A percentile compares a stretch with the other conserved stretches of the same genome.
Conservation (phyloP, 1,284 basidiomycete genomes). For the Cerioporus squamosus region DNA sequence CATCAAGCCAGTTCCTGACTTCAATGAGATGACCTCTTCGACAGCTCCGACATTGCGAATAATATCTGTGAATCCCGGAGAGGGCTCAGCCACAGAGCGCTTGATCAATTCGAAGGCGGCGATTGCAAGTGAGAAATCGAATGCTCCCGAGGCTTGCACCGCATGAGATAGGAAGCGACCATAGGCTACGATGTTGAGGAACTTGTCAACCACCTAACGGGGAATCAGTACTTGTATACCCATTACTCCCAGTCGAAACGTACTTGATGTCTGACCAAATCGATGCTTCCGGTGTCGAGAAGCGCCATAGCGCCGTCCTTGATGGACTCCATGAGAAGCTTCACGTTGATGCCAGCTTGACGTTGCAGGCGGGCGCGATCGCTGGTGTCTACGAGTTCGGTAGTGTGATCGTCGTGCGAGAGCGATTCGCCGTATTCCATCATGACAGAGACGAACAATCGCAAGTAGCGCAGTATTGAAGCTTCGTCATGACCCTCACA, state of each 20-base stretch:
- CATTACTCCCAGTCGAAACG: neutral
- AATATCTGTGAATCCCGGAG: neutral
- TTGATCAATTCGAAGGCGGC: slow-evolving; percentile 23
- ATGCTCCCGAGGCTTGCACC: neutral
- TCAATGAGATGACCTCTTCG: slow-evolving; percentile 19
- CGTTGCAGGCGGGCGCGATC: slow-evolving; percentile 8
- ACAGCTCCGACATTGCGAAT: neutral
- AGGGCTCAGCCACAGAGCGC: neutral
- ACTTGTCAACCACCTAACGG: slow-evolving; percentile 9
- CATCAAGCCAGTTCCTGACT: slow-evolving; percentile 22
- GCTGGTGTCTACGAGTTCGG: neutral
- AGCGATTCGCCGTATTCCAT: slow-evolving; percentile 8
- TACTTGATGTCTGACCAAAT: neutral
- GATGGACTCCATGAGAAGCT: slow-evolving; percentile 7
- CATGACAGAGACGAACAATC: slow-evolving; percentile 10
- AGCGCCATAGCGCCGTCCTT: slow-evolving; percentile 1
- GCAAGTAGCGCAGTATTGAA: slow-evolving; percentile 9
- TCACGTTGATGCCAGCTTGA: slow-evolving; percentile 1
- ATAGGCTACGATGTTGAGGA: slow-evolving; percentile 10
- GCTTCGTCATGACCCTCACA: neutral
- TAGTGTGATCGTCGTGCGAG: neutral
- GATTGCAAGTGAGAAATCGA: slow-evolving; percentile 28
- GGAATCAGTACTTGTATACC: neutral
- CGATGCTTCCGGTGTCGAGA: neutral
- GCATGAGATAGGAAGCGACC: slow-evolving; percentile 17